Evolutionary conservation across 768 basidiomycete species (phyloP), one percentile per base, ranked within the genome.

Genomic region (Amanita exitialis): DNA sequence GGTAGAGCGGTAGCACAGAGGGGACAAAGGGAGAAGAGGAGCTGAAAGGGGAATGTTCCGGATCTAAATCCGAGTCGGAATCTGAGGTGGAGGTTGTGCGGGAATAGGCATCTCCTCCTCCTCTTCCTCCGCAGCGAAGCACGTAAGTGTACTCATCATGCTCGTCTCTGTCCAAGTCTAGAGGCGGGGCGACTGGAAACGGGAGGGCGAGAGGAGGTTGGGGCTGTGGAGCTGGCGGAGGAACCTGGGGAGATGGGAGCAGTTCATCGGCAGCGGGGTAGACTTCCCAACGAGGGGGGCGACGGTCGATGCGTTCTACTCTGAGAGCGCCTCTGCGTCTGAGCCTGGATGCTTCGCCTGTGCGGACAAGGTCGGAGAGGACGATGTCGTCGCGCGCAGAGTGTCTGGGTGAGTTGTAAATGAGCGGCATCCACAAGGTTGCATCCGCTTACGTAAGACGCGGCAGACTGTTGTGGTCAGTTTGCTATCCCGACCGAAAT

Each of bases 291-390:
- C 12, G n/a, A 49, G 47, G 44, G 16, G 32, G 23, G 18, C 42
- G 25, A 46, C 58, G 43, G 32, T 50, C 49, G 3, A 23, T 15
- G 9, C 69, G 67, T 64, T 82, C 80, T 30, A 84, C 69, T 35
- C 81, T 71, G 74, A 86, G 76, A 47, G 86, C 86, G 9, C 86
- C 86, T 55, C 86, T 69, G 51, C 86, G 69, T n/a, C 86, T 76
- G 48, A 87, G 66, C 4, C 86, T 72, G 3, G 86, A 87, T 0
- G 82, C 81, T 59, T 88, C 86, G 13, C 80, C 86, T 1, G 80
- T 80, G 13, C 49, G 81, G 13, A 87, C 72, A 37, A 88, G 73
- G 62, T 87, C 85, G 1, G 82, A 83, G 41, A 87, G 75, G 16
- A 86, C 77, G 51, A 88, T 82, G 28, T 79, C 74, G 59, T 84